Evolutionary conservation across 2,329 filamentous ascomycete species (phyloP), one percentile per base, ranked within the genome.

Genomic region (Beauveria varroae): DNA sequence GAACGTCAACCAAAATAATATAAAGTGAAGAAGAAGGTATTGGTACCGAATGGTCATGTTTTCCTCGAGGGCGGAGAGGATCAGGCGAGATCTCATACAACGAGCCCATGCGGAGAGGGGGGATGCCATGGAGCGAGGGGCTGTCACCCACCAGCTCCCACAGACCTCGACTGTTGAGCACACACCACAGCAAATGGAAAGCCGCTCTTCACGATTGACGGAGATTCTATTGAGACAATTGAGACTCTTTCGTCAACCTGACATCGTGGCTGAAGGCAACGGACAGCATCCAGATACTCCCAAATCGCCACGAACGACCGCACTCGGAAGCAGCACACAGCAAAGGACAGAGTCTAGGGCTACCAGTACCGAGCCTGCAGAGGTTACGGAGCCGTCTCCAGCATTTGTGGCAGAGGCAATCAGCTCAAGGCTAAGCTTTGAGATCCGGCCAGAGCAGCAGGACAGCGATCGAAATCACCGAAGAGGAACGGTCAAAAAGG

Each of bases 271-370:
- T 3, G 30, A n/a, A 22, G 16, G 14, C 2, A 20, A 20, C 30
- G 71, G 73, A 37, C 70, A 76, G 58, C 70, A 73, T 61, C 53
- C 49, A 7, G 54, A 49, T 49, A 47, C 22, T 22, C 60, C 60
- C 26, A 62, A 62, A 30, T 58, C 60, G 3, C 54, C 60, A 67
- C 12, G n/a, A 40, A 28, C 28, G 8, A 40, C 8, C 9, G 7
- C 30, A 18, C 16, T 14, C 5, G n/a, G n/a, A 28, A n/a, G 5
- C 30, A 24, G 30, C 10, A 20, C 5, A 41, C 30, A 41, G 12
- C 20, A 50, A 24, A 50, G 46, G 20, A 18, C 14, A 26, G 30
- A 26, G 16, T 26, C 28, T 8, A n/a, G 12, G 47, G 6, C 18
- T 30, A 73, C 74, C 2, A 1, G 20, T 16, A n/a, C 3, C 3